phyloP scores from a whole-genome alignment of 345 rosid species.

The Salix caprea region DNA sequence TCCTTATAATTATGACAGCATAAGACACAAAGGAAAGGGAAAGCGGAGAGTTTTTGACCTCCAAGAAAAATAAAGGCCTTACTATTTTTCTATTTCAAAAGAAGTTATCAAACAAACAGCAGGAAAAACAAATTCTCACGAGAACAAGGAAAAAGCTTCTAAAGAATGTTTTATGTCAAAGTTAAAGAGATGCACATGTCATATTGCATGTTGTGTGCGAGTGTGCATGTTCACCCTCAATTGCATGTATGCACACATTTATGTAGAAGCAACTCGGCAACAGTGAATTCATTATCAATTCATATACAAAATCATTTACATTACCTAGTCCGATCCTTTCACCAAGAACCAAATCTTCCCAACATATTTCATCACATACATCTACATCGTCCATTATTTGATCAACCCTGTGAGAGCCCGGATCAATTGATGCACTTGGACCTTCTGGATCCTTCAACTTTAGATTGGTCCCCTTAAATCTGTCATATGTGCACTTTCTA shows the following conservation, averaged over 20 bases:
- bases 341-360: constrained; percentile 94
- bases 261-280: background rate
- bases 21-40: background rate
- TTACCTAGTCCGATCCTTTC: constrained; percentile 99
- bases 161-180: background rate
- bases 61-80: background rate
- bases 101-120: background rate
- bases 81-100: background rate
- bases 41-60: background rate
- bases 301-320: constrained; percentile 7
- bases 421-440: constrained; percentile 56
- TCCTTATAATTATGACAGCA: background rate
- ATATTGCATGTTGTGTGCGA: background rate
- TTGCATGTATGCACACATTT: background rate
- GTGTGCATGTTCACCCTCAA: background rate
- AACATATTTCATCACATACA: constrained; percentile 95
- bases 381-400: constrained; percentile 85
- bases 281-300: constrained; percentile 9
- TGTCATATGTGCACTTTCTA: constrained; percentile 51
- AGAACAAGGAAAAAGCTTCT: background rate
- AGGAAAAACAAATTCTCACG: background rate
- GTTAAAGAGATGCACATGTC: background rate
- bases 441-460: constrained; percentile 63
- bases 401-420: constrained; percentile 46
- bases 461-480: constrained; percentile 45